phyloP scores from a whole-genome alignment of 108 stramenopile genomes.

The Epipyxis sp. region DNA sequence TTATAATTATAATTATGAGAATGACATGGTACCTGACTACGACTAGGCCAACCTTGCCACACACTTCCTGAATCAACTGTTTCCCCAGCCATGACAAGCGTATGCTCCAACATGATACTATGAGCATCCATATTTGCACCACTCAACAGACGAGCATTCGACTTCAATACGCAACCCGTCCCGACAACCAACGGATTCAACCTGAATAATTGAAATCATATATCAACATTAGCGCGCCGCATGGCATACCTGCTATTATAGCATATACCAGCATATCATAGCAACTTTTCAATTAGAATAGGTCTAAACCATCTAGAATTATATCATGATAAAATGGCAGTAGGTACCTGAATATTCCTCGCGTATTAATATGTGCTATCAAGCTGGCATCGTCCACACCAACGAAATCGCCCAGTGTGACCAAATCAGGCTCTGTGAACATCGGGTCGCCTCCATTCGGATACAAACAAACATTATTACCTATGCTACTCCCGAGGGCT shows the following conservation, averaged over 20 bases:
- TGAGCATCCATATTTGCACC: not conserved
- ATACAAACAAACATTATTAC: slow-evolving; percentile 26
- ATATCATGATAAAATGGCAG: no score
- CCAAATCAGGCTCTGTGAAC: not conserved
- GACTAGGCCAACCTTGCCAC: not conserved
- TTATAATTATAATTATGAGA: no score
- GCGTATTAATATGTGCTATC: not conserved
- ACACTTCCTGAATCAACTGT: not conserved
- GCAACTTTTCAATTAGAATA: no score
- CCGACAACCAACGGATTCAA: not conserved
- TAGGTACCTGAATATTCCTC: not conserved
- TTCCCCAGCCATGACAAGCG: not conserved
- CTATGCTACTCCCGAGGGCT: not conserved
- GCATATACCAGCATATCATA: no score
- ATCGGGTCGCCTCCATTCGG: slow-evolving; percentile 12
- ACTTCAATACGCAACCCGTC: not conserved
- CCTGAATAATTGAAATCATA: no score
- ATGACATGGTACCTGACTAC: no score
- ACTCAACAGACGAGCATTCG: not conserved
- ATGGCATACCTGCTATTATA: no score
- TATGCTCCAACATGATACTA: not conserved
- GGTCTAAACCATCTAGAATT: no score
- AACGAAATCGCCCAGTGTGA: not conserved
- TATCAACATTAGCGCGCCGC: no score
- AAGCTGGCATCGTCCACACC: not conserved